Conservation (phyloP, 1,284 basidiomycete genomes). For the Lentinula novae-zelandiae region DNA sequence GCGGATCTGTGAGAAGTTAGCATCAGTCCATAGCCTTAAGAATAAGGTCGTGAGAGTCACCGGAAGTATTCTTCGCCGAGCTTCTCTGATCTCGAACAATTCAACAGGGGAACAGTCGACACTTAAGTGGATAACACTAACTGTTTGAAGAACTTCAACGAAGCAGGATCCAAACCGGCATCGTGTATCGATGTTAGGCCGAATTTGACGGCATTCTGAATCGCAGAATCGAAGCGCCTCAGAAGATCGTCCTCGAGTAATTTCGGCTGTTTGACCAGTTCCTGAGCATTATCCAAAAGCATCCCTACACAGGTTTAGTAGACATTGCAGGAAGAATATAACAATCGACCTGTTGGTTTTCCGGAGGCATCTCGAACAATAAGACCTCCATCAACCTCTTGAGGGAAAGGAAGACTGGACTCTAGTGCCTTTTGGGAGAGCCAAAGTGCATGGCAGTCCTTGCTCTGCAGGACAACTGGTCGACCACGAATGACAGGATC, state of each 20-base stretch:
- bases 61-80: slow-evolving; percentile 54
- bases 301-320: slow-evolving; percentile 41
- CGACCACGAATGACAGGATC: slow-evolving; percentile 67
- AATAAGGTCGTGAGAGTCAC: slow-evolving; percentile 34
- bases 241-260: slow-evolving; percentile 63
- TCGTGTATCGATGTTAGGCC: slow-evolving; percentile 86
- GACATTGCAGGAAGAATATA: slow-evolving; percentile 13
- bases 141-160: slow-evolving; percentile 73
- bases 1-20: slow-evolving; percentile 44
- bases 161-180: slow-evolving; percentile 67
- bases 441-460: slow-evolving; percentile 91
- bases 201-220: slow-evolving; percentile 61
- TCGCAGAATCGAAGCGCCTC: slow-evolving; percentile 60
- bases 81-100: slow-evolving; percentile 42
- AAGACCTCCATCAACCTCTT: slow-evolving; percentile 73
- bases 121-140: slow-evolving; percentile 23
- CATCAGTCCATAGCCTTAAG: slow-evolving; percentile 7
- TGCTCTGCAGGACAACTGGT: slow-evolving; percentile 73
- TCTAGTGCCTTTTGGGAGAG: slow-evolving; percentile 64
- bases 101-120: slow-evolving; percentile 1
- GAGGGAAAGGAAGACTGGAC: slow-evolving; percentile 57
- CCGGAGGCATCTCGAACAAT: slow-evolving; percentile 70
- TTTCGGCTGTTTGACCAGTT: slow-evolving; percentile 57
- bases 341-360: slow-evolving; percentile 63
- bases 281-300: slow-evolving; percentile 71